Conservation (phyloP, 345 rosid genomes). For the Lumnitzera littorea region DNA sequence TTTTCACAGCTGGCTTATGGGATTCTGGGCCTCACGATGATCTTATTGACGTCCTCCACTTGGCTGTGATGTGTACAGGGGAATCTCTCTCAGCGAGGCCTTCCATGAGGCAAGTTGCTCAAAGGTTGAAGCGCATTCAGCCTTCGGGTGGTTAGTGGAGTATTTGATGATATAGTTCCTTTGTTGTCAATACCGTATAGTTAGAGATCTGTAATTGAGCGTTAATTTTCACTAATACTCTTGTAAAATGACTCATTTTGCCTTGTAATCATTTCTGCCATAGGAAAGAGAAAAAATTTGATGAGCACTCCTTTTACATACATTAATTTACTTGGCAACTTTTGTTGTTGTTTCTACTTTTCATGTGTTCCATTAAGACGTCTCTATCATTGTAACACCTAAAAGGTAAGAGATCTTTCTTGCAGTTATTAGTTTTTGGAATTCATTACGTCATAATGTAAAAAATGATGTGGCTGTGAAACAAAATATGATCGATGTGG, state of each 20-base stretch:
- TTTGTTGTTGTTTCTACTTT: no score
- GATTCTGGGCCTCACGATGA: conserved; percentile 42
- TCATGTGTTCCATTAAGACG: no score
- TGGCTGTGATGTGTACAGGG: conserved; percentile 34
- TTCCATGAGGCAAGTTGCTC: conserved; percentile 44
- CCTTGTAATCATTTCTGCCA: conserved; percentile 9
- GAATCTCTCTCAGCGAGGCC: conserved; percentile 48
- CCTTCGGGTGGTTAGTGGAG: conserved; percentile 26
- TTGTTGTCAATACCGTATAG: conserved; percentile 15
- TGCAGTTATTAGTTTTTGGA: no score
- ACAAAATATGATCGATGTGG: no score
- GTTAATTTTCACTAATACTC: conserved; percentile 6
- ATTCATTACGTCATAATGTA: no score
- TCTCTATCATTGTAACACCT: no score
- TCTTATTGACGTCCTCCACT: conserved; percentile 30
- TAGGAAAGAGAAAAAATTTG: conserved; percentile 2
- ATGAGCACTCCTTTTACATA: no score
- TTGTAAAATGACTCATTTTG: conserved; percentile 13
- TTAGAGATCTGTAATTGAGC: conserved; percentile 12
- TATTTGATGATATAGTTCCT: conserved; percentile 10
- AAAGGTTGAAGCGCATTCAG: conserved; percentile 37
- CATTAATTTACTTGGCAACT: no score
- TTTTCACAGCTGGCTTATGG: conserved; percentile 40
- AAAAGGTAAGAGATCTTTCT: no score
- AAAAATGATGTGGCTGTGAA: no score